Percentiles rank a stretch among this genome's conserved stretches.
Conservation (phyloP, 441 rosid species). For the Syzygium syzygioides region DNA sequence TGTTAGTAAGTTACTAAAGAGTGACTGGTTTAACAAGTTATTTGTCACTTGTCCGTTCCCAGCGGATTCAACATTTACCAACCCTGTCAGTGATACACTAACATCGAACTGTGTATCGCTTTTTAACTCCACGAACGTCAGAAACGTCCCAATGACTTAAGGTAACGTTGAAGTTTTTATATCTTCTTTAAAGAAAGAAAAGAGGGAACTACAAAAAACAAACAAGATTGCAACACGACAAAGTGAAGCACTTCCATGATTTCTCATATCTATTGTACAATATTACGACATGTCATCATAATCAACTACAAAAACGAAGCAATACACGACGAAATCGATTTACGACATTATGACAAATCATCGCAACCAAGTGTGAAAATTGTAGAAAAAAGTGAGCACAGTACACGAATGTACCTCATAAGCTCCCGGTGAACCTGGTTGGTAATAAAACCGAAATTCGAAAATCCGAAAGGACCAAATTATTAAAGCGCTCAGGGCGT, state of each 20-base stretch:
- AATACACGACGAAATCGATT: accelerated
- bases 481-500: not conserved
- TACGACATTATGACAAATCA: not conserved
- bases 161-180: not conserved
- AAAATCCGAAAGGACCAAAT: not conserved
- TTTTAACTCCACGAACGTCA: not conserved
- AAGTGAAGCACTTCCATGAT: not conserved
- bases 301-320: accelerated
- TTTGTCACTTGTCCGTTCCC: not conserved
- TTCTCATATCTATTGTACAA: not conserved
- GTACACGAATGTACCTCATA: not conserved
- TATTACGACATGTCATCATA: not conserved
- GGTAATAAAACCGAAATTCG: not conserved
- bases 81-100: not conserved
- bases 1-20: not conserved
- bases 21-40: not conserved
- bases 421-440: not conserved
- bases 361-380: not conserved
- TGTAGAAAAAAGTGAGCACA: not conserved
- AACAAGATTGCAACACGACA: not conserved
- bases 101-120: not conserved
- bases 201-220: accelerated
- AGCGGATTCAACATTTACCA: not conserved
- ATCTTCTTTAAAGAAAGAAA: not conserved
- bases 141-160: not conserved